These are phyloP conservation scores for Fusarium nematophilum DNA, from an alignment of 2,329 filamentous ascomycete species.

Conservation along the genomic window DNA sequence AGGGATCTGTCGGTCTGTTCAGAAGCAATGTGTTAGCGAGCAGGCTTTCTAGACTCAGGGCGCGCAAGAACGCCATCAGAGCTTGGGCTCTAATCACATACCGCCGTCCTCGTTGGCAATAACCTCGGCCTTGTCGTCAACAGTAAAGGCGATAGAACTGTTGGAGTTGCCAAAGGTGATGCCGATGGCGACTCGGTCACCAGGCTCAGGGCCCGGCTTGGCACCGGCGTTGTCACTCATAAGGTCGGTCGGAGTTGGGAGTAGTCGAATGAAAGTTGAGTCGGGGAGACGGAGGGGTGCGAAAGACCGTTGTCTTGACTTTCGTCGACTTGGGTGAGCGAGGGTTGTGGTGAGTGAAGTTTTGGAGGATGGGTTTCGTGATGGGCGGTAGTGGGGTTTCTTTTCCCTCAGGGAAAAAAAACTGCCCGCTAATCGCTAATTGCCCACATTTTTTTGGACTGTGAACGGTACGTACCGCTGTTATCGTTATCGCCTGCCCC, in stretches of 20 bases:
- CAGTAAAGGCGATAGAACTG: constrained; percentile 94
- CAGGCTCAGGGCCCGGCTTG: constrained; percentile 62
- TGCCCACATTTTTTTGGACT: constrained; percentile 34
- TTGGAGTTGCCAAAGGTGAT: constrained; percentile 98
- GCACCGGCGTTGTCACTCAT: constrained; percentile 62
- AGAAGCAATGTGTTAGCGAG: constrained; percentile 28
- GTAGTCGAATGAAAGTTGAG: background rate
- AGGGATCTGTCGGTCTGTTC: constrained; percentile 92
- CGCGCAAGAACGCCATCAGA: background rate
- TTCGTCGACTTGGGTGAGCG: constrained; percentile 10
- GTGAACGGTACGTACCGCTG: constrained; percentile 30
- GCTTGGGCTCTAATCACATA: constrained; percentile 54
- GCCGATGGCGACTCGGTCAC: constrained; percentile 81
- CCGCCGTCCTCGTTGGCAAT: constrained; percentile 99
- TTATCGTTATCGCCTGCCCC: constrained; percentile 35
- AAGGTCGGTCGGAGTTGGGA: constrained; percentile 28
- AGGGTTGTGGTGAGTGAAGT: constrained; percentile 31
- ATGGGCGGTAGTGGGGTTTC: constrained; percentile 42
- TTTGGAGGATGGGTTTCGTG: constrained; percentile 34
- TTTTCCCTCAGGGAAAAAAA: constrained; percentile 43
- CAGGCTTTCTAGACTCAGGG: background rate
- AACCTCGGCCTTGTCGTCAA: constrained; percentile 94
- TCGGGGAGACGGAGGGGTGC: constrained; percentile 9
- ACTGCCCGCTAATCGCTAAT: constrained; percentile 42
- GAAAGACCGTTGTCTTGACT: constrained; percentile 23